phyloP scores from a whole-genome alignment of 2,329 filamentous ascomycete species.

The Pestalotiopsis sp. region DNA sequence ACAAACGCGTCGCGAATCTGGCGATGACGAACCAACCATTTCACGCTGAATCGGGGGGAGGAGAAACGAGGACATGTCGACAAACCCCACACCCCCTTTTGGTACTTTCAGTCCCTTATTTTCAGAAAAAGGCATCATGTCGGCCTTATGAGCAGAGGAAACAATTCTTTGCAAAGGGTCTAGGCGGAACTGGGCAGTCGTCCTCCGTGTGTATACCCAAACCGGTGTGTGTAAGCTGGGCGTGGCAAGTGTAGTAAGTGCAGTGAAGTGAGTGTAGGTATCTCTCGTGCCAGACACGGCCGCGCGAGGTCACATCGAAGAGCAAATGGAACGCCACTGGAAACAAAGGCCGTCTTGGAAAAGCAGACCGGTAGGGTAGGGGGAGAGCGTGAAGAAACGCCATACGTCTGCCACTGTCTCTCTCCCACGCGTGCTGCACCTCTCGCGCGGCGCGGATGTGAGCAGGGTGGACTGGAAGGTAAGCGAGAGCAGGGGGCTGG shows the following conservation, averaged over 20 bases:
- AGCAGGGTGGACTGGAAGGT: neutral
- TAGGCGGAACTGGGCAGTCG: neutral
- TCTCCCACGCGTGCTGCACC: neutral
- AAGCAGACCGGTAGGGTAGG: neutral
- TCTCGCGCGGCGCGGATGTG: neutral
- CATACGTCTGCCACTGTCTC: neutral
- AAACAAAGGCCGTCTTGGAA: constrained; percentile 10
- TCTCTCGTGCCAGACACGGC: constrained; percentile 1
- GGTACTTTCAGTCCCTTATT: neutral
- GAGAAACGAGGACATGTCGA: neutral
- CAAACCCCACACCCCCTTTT: too few species aligned
- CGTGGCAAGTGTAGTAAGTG: neutral
- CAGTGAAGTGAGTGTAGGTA: neutral
- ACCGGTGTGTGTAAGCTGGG: neutral
- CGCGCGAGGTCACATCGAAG: neutral
- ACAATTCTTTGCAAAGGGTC: neutral
- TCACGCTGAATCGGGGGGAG: neutral
- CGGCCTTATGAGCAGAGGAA: neutral
- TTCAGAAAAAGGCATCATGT: too few species aligned
- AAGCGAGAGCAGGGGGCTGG: neutral
- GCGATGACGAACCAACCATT: neutral
- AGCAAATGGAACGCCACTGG: constrained; percentile 12
- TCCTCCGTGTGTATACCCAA: neutral
- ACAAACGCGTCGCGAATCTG: neutral
- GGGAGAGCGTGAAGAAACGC: neutral